Evolutionary conservation across 2,329 filamentous ascomycete species (phyloP), one percentile per base, ranked within the genome.

Genomic region (Periconia digitata): DNA sequence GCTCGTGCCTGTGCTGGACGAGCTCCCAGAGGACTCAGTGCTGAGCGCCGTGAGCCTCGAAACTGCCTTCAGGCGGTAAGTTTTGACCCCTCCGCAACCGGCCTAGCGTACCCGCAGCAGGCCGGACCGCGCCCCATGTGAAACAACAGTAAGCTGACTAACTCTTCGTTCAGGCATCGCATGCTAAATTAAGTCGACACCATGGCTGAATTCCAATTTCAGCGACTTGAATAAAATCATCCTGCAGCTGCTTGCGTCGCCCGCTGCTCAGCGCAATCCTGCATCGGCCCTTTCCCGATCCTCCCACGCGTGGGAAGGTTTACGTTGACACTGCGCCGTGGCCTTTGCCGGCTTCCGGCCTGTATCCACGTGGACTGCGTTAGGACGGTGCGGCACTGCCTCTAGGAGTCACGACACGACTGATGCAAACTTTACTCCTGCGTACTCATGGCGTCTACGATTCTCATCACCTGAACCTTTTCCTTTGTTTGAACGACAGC

Each of bases 1-100:
- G 62, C 77, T 97, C 44, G 89, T 94, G 0, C 92, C 92, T 46
- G 80, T 97, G 43, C 83, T 95, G 54, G 85, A 91, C 65, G 88
- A 94, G 79, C 87, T 96, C 40, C 90, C 92, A 2, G 76, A 79
- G 24, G 82, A 79, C 57, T 73, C 73, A 12, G 75, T 77, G 44
- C 60, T 79, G 16, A 77, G 70, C 57, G 73, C 80, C 8, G 71
- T 79, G 38, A 83, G 76, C 47, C 67, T 86, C 36, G 84, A 85
- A 65, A 76, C 76, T 45, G 67, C 81, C 29, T 71, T 87, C 61
- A 79, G 79, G 69, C 73, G 75, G 67, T 70, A 46, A 63, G 66
- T 66, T 47, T 34, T 15, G 23, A 36, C 46, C 44, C 42, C 3
- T 10, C 27, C 27, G 10, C 20, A 40, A 43, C 16, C 18, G 42